A percentile compares a stretch with the other conserved stretches of the same genome.
Evolutionary conservation across 1,139 yeast species (phyloP).

Genomic region (Arxiozyma slooffiae): DNA sequence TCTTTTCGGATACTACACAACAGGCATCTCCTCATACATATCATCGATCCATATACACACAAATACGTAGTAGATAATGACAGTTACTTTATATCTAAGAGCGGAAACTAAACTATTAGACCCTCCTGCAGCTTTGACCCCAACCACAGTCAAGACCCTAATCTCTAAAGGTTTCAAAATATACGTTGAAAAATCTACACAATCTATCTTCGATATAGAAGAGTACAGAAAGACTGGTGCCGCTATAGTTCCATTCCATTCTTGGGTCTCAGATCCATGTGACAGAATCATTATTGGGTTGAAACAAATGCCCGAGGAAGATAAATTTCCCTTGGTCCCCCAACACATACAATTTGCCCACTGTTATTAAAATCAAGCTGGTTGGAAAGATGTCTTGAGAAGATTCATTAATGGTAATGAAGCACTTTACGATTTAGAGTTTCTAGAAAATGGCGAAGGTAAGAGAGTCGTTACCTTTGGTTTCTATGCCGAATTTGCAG

Average conservation of each 20-base stretch:
- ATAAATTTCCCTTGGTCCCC: slow-evolving; percentile 82
- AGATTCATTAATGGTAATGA: slow-evolving; percentile 93
- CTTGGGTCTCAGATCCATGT: slow-evolving; percentile 85
- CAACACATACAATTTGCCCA: slow-evolving; percentile 98
- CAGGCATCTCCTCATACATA: neutral
- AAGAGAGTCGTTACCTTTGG: slow-evolving; percentile 99
- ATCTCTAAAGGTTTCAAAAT: slow-evolving; percentile 82
- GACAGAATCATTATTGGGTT: slow-evolving; percentile 86
- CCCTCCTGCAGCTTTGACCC: slow-evolving; percentile 95
- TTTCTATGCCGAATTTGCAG: slow-evolving; percentile 97
- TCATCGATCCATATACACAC: neutral
- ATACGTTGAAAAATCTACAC: slow-evolving; percentile 77
- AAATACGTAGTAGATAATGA: slow-evolving; percentile 6
- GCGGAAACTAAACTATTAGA: slow-evolving; percentile 96
- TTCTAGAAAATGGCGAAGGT: slow-evolving; percentile 85
- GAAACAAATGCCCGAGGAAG: slow-evolving; percentile 88
- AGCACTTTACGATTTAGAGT: slow-evolving; percentile 82
- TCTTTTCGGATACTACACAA: no score
- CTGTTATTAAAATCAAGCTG: slow-evolving; percentile 94
- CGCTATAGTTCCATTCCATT: slow-evolving; percentile 78
- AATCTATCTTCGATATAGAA: slow-evolving; percentile 62
- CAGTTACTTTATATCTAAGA: slow-evolving; percentile 65
- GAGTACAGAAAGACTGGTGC: slow-evolving; percentile 83
- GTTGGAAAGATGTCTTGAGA: slow-evolving; percentile 84
- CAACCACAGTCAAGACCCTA: slow-evolving; percentile 74